phyloP scores from a whole-genome alignment of 768 basidiomycete genomes.

The Lanmaoa pseudosensibilis region DNA sequence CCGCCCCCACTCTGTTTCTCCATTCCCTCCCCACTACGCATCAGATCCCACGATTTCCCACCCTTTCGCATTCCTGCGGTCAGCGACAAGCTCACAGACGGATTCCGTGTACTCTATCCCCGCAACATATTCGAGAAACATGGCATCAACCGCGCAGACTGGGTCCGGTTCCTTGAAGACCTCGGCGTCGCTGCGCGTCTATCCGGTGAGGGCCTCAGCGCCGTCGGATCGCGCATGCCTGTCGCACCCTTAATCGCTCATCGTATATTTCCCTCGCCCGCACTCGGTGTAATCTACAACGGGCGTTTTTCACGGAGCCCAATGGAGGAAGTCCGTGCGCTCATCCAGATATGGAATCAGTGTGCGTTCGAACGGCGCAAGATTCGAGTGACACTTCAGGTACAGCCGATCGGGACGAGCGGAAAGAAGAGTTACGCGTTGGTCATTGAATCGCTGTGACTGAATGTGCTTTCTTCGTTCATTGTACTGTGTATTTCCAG shows the following conservation, averaged over 20 bases:
- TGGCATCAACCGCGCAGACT: conserved; percentile 27
- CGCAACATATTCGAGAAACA: conserved; percentile 26
- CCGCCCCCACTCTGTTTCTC: conserved; percentile 34
- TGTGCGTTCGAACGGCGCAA: conserved; percentile 35
- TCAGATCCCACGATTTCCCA: conserved; percentile 29
- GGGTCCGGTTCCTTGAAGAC: conserved; percentile 33
- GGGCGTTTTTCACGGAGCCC: conserved; percentile 17
- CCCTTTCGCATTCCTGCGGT: conserved; percentile 27
- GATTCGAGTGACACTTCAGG: conserved; percentile 21
- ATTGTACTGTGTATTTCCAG: background rate
- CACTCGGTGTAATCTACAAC: conserved; percentile 22
- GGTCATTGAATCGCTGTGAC: conserved; percentile 29
- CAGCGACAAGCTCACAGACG: conserved; percentile 22
- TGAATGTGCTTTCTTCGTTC: background rate
- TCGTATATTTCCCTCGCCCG: conserved; percentile 16
- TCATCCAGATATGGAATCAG: conserved; percentile 32
- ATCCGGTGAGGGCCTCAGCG: conserved; percentile 20
- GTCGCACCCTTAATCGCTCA: conserved; percentile 10
- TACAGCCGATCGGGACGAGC: background rate
- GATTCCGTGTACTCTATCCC: conserved; percentile 31
- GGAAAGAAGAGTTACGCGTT: conserved; percentile 12
- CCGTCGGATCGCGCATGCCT: conserved; percentile 26
- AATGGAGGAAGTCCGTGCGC: conserved; percentile 24
- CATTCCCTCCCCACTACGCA: conserved; percentile 25
- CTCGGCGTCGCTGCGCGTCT: conserved; percentile 30